Conservation (phyloP, 1,284 basidiomycete genomes). For the Leccinum pachyderme region DNA sequence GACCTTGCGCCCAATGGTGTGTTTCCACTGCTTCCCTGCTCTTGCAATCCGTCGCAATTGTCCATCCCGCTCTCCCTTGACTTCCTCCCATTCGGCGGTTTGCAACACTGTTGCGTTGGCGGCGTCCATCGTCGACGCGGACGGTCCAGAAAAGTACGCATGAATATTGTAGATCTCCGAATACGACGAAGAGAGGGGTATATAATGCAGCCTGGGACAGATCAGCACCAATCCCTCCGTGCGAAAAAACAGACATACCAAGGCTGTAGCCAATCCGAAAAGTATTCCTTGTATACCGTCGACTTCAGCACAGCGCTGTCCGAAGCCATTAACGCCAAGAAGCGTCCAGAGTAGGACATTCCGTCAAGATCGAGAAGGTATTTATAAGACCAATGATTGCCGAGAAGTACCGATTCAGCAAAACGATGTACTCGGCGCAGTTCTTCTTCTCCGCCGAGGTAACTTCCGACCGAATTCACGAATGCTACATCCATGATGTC, state of each 20-base stretch:
- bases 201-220: constrained; percentile 82
- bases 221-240: constrained; percentile 1
- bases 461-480: constrained; percentile 72
- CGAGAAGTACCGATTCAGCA: constrained; percentile 74
- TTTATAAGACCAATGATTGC: constrained; percentile 90
- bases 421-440: constrained; percentile 72
- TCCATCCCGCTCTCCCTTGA: constrained; percentile 64
- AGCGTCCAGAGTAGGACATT: constrained; percentile 90
- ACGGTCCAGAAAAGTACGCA: constrained; percentile 85
- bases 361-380: constrained; percentile 91
- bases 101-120: constrained; percentile 40
- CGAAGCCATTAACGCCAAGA: constrained; percentile 83
- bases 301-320: constrained; percentile 89
- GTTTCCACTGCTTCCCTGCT: constrained; percentile 89
- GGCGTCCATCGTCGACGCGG: constrained; percentile 54
- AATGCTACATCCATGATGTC: constrained; percentile 91
- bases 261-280: constrained; percentile 79
- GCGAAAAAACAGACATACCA: constrained; percentile 52
- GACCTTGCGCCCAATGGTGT: constrained; percentile 71
- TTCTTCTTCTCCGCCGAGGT: constrained; percentile 79
- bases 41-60: constrained; percentile 79
- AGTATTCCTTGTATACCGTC: constrained; percentile 89
- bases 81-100: constrained; percentile 30
- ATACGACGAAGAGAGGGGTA: constrained; percentile 85
- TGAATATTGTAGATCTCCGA: constrained; percentile 90